These are phyloP conservation scores for Monosporascus ibericus DNA, from an alignment of 2,329 filamentous ascomycete species.

Conservation along the genomic window DNA sequence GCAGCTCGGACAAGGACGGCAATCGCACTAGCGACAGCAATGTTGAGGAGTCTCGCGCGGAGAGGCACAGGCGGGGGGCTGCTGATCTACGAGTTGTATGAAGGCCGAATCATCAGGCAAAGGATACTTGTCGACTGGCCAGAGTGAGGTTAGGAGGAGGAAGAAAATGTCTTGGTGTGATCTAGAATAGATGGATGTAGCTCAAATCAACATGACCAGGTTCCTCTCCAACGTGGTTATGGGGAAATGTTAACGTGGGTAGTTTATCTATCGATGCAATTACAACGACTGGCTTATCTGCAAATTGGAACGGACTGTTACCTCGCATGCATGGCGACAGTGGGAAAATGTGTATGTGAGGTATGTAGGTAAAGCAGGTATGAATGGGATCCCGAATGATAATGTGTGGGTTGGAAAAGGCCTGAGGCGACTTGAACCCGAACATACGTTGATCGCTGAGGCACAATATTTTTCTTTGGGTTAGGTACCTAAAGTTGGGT, in stretches of 20 bases:
- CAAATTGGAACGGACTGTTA: too few species aligned
- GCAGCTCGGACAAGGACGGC: background rate
- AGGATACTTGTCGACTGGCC: background rate
- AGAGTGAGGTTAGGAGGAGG: background rate
- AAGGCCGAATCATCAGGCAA: background rate
- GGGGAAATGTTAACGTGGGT: too few species aligned
- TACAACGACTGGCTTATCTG: too few species aligned
- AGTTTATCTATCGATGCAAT: too few species aligned
- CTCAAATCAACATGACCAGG: too few species aligned
- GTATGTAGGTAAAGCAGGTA: too few species aligned
- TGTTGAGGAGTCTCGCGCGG: background rate
- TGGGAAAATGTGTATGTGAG: too few species aligned
- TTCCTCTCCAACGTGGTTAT: too few species aligned
- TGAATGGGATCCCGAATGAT: too few species aligned
- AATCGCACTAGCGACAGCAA: background rate
- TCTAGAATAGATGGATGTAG: too few species aligned
- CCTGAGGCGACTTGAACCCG: background rate
- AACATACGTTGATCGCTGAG: background rate
- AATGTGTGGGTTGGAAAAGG: too few species aligned
- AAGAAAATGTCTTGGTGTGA: background rate
- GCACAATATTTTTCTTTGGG: background rate
- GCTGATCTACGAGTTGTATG: background rate
- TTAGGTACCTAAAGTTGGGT: background rate
- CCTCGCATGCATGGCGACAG: too few species aligned
- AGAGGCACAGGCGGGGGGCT: background rate